Evolutionary conservation across 345 rosid genomes (phyloP).

Genomic region (Rhodamnia argentea): DNA sequence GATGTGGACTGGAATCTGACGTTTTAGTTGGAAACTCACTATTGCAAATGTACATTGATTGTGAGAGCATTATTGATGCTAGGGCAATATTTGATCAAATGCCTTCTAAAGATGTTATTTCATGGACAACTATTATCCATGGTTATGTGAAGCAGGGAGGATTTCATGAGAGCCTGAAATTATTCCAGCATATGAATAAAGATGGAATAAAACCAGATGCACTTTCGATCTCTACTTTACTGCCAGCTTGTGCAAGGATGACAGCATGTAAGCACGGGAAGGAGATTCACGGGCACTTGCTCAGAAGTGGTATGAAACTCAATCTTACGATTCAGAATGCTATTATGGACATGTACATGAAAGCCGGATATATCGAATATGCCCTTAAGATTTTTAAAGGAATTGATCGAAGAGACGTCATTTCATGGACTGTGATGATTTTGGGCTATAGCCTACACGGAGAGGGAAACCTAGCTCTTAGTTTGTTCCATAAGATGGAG

Average conservation of each 20-base stretch:
- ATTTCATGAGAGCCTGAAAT: slow-evolving; percentile 35
- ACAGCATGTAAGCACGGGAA: slow-evolving; percentile 36
- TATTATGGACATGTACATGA: slow-evolving; percentile 39
- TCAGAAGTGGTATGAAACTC: slow-evolving; percentile 24
- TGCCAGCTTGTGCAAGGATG: slow-evolving; percentile 46
- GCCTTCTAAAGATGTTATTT: slow-evolving; percentile 34
- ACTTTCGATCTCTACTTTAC: slow-evolving; percentile 20
- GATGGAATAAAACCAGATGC: slow-evolving; percentile 28
- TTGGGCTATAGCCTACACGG: slow-evolving; percentile 39
- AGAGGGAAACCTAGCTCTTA: slow-evolving; percentile 29
- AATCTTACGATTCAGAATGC: slow-evolving; percentile 29
- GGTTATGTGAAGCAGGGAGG: slow-evolving; percentile 31
- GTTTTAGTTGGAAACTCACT: slow-evolving; percentile 36
- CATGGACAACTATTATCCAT: slow-evolving; percentile 36
- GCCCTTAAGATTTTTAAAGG: slow-evolving; percentile 21
- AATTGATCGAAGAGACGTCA: slow-evolving; percentile 23
- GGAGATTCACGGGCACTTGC: slow-evolving; percentile 36
- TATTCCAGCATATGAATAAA: slow-evolving; percentile 28
- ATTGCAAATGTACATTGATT: slow-evolving; percentile 36
- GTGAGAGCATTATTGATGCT: slow-evolving; percentile 21
- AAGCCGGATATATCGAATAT: slow-evolving; percentile 28
- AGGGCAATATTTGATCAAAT: slow-evolving; percentile 19
- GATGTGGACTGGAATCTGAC: slow-evolving; percentile 29
- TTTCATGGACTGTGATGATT: slow-evolving; percentile 51
- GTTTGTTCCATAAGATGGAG: slow-evolving; percentile 23